Evolutionary conservation across 192 early-diverging fungal genomes (phyloP).

Genomic region (Umbelopsis ramanniana): DNA sequence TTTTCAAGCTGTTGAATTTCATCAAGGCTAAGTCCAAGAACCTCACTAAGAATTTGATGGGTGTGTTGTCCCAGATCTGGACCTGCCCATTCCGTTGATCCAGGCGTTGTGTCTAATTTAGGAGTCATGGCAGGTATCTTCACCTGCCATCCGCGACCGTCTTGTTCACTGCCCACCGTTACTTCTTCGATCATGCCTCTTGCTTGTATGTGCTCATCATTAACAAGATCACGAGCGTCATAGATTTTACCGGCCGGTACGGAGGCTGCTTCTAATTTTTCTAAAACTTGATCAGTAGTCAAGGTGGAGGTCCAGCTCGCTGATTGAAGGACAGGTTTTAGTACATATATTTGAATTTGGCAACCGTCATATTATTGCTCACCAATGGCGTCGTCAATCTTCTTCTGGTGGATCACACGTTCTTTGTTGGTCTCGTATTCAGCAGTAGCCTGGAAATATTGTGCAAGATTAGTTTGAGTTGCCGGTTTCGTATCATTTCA

Average conservation of each 20-base stretch:
- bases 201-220: slow-evolving; percentile 51
- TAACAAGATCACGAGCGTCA: slow-evolving; percentile 49
- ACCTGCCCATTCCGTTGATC: slow-evolving; percentile 54
- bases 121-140: slow-evolving; percentile 55
- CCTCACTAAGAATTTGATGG: slow-evolving; percentile 32
- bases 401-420: slow-evolving; percentile 44
- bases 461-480: not conserved
- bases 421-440: slow-evolving; percentile 51
- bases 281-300: slow-evolving; percentile 40
- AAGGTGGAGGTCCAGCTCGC: slow-evolving; percentile 42
- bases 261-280: slow-evolving; percentile 39
- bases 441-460: slow-evolving; percentile 32
- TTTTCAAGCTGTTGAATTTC: slow-evolving; percentile 39
- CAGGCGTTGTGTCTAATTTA: slow-evolving; percentile 44
- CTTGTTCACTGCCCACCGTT: slow-evolving; percentile 37
- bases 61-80: slow-evolving; percentile 55
- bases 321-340: not conserved
- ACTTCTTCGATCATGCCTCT: slow-evolving; percentile 49
- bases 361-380: not conserved
- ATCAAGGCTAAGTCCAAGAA: slow-evolving; percentile 35
- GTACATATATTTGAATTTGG: not conserved
- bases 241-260: slow-evolving; percentile 57
- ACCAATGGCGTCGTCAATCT: slow-evolving; percentile 50
- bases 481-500: not conserved
- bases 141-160: slow-evolving; percentile 44